Percentiles rank a stretch among this genome's conserved stretches.
These are phyloP conservation scores for Bisporella sp. DNA, from an alignment of 2,329 filamentous ascomycete species.

Conservation along the genomic window DNA sequence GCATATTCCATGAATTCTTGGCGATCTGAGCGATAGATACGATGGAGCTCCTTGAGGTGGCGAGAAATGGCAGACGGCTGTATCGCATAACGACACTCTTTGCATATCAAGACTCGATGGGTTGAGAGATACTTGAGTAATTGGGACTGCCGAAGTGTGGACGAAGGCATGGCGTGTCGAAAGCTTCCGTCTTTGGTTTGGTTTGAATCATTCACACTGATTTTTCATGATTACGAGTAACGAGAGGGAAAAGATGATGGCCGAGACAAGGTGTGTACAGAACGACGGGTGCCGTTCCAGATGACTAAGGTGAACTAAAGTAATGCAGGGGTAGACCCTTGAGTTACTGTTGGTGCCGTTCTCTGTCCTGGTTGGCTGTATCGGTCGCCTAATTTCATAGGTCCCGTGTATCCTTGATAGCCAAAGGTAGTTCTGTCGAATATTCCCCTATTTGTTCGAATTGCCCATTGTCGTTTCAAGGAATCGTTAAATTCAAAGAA, in stretches of 20 bases:
- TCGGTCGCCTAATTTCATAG: background rate
- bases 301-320: background rate
- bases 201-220: background rate
- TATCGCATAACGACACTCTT: conserved; percentile 14
- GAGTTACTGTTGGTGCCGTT: background rate
- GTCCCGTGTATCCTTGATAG: background rate
- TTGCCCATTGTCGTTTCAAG: too few species aligned
- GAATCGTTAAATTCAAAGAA: too few species aligned
- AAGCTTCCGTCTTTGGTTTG: background rate
- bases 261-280: background rate
- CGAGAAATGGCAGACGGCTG: conserved; percentile 11
- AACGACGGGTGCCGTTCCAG: conserved; percentile 5
- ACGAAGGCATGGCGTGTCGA: background rate
- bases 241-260: background rate
- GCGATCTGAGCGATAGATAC: conserved; percentile 8
- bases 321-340: background rate
- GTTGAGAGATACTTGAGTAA: conserved; percentile 7
- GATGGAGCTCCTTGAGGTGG: conserved; percentile 15
- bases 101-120: conserved; percentile 11
- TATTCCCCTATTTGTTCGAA: too few species aligned
- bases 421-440: too few species aligned
- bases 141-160: background rate
- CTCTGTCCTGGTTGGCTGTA: background rate
- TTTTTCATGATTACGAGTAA: background rate
- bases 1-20: conserved; percentile 10